These are phyloP conservation scores for Fusarium incarnatum DNA, from an alignment of 2,329 filamentous ascomycete genomes.

Conservation along the genomic window DNA sequence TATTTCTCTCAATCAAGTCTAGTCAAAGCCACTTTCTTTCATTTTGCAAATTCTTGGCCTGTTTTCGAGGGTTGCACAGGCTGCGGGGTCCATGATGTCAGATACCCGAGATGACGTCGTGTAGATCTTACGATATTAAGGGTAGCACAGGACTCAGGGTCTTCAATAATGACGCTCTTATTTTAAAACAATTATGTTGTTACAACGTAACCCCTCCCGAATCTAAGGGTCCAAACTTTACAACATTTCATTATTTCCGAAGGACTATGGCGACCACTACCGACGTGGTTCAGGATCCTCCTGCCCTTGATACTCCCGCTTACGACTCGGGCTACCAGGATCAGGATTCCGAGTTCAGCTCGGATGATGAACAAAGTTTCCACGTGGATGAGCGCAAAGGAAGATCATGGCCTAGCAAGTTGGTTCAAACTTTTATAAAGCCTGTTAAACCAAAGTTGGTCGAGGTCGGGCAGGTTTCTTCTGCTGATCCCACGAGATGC, in stretches of 20 bases:
- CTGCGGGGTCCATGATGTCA: constrained; percentile 31
- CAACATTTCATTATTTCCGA: constrained; percentile 4
- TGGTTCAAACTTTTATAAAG: constrained; percentile 27
- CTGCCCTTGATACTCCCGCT: background rate
- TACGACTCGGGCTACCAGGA: background rate
- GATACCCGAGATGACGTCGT: constrained; percentile 11
- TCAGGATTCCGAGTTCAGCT: background rate
- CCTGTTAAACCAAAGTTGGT: constrained; percentile 30
- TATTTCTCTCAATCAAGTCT: background rate
- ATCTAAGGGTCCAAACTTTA: background rate
- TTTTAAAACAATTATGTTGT: background rate
- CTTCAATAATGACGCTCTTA: constrained; percentile 4
- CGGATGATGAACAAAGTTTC: background rate
- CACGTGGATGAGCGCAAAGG: constrained; percentile 24
- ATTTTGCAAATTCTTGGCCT: background rate
- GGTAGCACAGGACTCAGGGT: constrained; percentile 23
- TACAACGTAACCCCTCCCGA: background rate
- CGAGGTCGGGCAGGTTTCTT: constrained; percentile 1
- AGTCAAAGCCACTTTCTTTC: background rate
- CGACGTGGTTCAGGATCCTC: background rate
- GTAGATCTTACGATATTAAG: background rate
- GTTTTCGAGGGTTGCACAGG: constrained; percentile 1
- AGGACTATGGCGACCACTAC: background rate
- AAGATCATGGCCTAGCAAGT: constrained; percentile 12
- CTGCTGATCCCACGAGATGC: constrained; percentile 27